Conservation (phyloP, 257 asterid species). For the Gardenia jasminoides region DNA sequence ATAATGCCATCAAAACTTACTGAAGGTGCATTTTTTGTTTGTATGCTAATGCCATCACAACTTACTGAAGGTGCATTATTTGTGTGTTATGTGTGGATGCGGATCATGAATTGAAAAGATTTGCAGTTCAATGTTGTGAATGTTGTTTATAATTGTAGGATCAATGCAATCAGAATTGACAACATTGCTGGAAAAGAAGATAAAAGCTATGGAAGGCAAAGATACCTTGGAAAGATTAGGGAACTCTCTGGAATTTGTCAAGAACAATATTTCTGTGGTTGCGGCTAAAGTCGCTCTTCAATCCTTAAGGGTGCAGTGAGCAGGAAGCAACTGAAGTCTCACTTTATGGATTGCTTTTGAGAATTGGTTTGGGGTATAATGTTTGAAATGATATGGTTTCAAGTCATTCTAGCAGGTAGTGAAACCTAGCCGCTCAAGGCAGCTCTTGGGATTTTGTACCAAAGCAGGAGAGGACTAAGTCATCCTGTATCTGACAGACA, state of each 20-base stretch:
- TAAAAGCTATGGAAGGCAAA: constrained; percentile 59
- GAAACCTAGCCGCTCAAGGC: not conserved
- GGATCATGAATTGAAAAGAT: not conserved
- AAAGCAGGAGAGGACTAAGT: not conserved
- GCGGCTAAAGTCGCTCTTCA: constrained; percentile 92
- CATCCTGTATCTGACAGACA: not conserved
- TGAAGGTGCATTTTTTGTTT: not conserved
- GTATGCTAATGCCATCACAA: too few relatives aligned
- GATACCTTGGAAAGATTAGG: constrained; percentile 65
- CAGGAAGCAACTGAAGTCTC: not conserved
- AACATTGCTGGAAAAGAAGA: constrained; percentile 58
- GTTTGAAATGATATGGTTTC: not conserved
- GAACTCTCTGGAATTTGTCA: constrained; percentile 37
- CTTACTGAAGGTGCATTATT: not conserved
- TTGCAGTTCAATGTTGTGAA: not conserved
- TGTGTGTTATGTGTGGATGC: not conserved
- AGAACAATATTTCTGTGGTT: constrained; percentile 46
- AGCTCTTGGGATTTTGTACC: not conserved
- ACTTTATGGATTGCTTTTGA: not conserved
- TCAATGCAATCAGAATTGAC: constrained; percentile 47
- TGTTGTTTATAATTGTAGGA: constrained; percentile 32
- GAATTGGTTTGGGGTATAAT: not conserved
- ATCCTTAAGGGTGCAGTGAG: constrained; percentile 40
- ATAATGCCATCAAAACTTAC: too few relatives aligned
- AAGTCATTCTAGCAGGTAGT: not conserved